phyloP scores from a whole-genome alignment of 2,329 filamentous ascomycete genomes.

The Fusarium coicis region DNA sequence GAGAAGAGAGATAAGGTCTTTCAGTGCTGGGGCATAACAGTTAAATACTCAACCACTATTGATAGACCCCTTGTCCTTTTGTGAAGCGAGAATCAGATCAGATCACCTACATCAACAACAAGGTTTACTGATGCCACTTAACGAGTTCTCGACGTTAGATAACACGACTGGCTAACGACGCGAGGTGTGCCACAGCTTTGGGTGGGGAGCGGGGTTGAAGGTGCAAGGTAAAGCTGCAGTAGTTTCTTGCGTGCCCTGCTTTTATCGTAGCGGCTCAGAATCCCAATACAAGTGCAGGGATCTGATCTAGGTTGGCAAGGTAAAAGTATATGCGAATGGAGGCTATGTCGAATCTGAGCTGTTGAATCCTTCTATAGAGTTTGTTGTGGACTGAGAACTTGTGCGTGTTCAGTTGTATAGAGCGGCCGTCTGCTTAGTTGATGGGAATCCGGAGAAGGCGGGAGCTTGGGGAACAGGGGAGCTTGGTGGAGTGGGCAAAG shows the following conservation, averaged over 20 bases:
- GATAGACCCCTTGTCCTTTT: constrained; percentile 25
- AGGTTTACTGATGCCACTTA: constrained; percentile 39
- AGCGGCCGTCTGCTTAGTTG: constrained; percentile 13
- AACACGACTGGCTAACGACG: constrained; percentile 41
- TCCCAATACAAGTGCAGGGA: constrained; percentile 22
- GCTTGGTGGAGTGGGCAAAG: constrained; percentile 19
- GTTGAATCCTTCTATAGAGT: not conserved
- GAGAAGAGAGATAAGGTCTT: constrained; percentile 16
- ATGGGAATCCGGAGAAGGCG: constrained; percentile 28
- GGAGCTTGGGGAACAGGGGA: constrained; percentile 25
- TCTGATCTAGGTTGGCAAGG: not conserved
- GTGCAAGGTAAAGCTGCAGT: constrained; percentile 41
- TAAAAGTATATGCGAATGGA: not conserved
- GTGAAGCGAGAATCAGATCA: constrained; percentile 42
- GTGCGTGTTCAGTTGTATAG: not conserved
- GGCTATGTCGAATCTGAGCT: not conserved
- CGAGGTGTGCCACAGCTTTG: constrained; percentile 36
- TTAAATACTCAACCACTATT: constrained; percentile 37
- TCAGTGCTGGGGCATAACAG: constrained; percentile 3
- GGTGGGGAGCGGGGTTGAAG: constrained; percentile 43
- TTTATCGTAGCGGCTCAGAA: constrained; percentile 17
- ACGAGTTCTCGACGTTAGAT: constrained; percentile 43
- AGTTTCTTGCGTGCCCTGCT: constrained; percentile 35
- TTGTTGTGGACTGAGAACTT: not conserved
- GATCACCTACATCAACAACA: constrained; percentile 42